Percentiles rank a stretch among this genome's conserved stretches.
Conservation (phyloP, 192 early-diverging fungal species). For the Backusella parvicylindrica region DNA sequence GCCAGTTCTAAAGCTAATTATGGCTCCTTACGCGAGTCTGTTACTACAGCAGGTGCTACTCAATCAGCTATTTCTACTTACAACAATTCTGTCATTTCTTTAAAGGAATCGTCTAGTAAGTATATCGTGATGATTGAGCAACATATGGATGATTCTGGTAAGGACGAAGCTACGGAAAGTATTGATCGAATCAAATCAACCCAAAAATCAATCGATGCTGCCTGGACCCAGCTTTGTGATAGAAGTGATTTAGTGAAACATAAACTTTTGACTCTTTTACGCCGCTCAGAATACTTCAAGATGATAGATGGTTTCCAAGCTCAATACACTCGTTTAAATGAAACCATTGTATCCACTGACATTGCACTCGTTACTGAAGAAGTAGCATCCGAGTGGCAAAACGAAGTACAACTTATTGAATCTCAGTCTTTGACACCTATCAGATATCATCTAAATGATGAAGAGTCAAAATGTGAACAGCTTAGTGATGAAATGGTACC, state of each 20-base stretch:
- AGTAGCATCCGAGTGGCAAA: background rate
- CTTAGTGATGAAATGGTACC: background rate
- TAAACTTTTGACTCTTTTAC: background rate
- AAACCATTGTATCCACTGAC: background rate
- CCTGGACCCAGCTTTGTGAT: constrained; percentile 12
- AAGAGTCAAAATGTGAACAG: background rate
- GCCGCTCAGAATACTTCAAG: background rate
- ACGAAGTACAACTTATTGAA: background rate
- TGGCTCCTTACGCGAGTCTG: background rate
- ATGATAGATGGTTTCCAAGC: background rate
- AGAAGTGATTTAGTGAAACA: background rate
- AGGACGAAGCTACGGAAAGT: constrained; percentile 4
- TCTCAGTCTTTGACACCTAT: background rate
- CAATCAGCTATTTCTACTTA: constrained; percentile 15
- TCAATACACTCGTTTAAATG: background rate
- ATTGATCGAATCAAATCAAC: background rate
- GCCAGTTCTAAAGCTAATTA: background rate
- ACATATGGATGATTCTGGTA: background rate
- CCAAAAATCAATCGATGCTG: constrained; percentile 9
- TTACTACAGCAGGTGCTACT: constrained; percentile 5
- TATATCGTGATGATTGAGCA: constrained; percentile 12
- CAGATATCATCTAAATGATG: background rate
- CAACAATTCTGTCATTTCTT: constrained; percentile 4
- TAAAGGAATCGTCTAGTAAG: constrained; percentile 7
- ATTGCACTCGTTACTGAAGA: background rate